Evolutionary conservation across 2,329 filamentous ascomycete species (phyloP), one percentile per base, ranked within the genome.

Genomic region (Aspergillus flavus): DNA sequence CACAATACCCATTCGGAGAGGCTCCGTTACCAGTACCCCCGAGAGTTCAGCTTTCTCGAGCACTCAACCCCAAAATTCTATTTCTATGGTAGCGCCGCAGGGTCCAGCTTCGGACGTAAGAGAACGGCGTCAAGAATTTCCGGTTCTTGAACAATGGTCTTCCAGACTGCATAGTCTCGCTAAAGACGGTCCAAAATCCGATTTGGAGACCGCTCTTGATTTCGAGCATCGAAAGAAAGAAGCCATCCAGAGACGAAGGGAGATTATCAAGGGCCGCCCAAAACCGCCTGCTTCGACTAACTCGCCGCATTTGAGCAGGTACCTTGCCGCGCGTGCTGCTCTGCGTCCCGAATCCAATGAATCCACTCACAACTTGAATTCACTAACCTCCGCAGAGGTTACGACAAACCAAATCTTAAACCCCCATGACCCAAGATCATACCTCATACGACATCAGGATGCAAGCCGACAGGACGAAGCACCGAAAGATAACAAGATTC

Each of bases 141-240:
- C 71, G 4, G 66, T 68, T 30, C 66, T 71, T 28, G 71, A 72
- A 23, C 61, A 66, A 43, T 73, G 68, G 69, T 70, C 72, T 6
- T 59, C 68, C 30, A 63, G 65, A 11, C 57, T 73, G 21, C 71
- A 73, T 28, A 57, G 64, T 21, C 63, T 65, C 14, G 55, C 63
- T 4, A 63, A 53, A n/a, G 14, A 62, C 7, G 57, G 46, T 16
- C 59, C 66, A 0, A 61, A 66, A 9, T 50, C 68, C 2, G 71
- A 72, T 36, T 52, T 78, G 5, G 68, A 72, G 46, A 68, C 72
- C 14, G 76, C 77, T 26, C 69, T 80, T 54, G 76, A 79, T 39
- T 80, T 79, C 62, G 78, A 80, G 55, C 68, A 69, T 19, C 71
- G 77, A 46, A 79, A 80, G 66, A 76, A 71, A 63, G 74, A 72